Evolutionary conservation across 305 asterid species (phyloP).

Genomic region (Fraxinus latifolia): DNA sequence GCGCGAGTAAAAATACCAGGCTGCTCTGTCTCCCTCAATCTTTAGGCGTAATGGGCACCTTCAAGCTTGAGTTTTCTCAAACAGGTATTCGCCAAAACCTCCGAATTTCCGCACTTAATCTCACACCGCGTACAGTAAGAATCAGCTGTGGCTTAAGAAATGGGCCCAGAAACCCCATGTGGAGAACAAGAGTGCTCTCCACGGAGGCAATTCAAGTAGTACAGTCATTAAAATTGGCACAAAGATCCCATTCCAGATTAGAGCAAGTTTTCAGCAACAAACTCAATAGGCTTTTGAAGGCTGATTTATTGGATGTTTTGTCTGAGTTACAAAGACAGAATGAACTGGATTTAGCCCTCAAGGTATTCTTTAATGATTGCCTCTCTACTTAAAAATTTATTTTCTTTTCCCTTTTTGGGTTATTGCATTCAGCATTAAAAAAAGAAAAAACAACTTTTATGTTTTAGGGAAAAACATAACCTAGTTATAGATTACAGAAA

Average conservation of each 20-base stretch:
- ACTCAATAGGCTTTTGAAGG: constrained; percentile 63
- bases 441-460: not conserved
- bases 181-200: constrained; percentile 67
- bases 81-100: constrained; percentile 23
- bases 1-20: not conserved
- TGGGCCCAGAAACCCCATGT: constrained; percentile 62
- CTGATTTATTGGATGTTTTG: constrained; percentile 58
- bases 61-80: constrained; percentile 26
- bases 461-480: not conserved
- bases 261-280: constrained; percentile 41
- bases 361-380: constrained; percentile 28
- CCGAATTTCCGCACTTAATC: constrained; percentile 17
- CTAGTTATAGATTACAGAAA: not conserved
- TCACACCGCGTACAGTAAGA: constrained; percentile 12
- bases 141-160: constrained; percentile 58
- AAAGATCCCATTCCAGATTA: constrained; percentile 40
- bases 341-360: constrained; percentile 52
- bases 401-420: not conserved
- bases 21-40: not conserved
- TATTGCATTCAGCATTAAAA: not conserved
- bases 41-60: constrained; percentile 14
- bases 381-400: not conserved
- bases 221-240: constrained; percentile 65
- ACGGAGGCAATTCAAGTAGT: constrained; percentile 72
- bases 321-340: constrained; percentile 71